Conservation (phyloP, 1,139 yeast genomes). For the Candida tropicalis region DNA sequence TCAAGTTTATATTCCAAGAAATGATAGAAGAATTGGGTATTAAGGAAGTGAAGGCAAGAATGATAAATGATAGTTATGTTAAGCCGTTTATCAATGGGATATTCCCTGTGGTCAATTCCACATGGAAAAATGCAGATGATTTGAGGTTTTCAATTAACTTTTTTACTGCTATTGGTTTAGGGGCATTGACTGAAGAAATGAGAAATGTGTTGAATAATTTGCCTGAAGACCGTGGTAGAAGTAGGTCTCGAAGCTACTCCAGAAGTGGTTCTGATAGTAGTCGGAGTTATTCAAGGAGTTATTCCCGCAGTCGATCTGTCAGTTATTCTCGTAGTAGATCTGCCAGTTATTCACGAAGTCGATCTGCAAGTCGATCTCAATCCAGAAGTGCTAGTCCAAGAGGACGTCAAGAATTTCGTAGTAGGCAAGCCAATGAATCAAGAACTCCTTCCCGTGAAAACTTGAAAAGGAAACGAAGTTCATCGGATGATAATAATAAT, state of each 20-base stretch:
- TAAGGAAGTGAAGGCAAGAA: slow-evolving; percentile 44
- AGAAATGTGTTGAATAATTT: slow-evolving; percentile 50
- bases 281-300: slow-evolving; percentile 20
- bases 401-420: slow-evolving; percentile 6
- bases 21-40: slow-evolving; percentile 79
- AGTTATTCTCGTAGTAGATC: slow-evolving; percentile 21
- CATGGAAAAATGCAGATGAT: slow-evolving; percentile 55
- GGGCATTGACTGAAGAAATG: slow-evolving; percentile 81
- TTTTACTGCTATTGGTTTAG: slow-evolving; percentile 92
- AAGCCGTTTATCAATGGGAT: slow-evolving; percentile 51
- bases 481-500: slow-evolving; percentile 5
- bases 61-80: slow-evolving; percentile 50
- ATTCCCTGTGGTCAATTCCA: slow-evolving; percentile 45
- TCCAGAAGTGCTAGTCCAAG: slow-evolving; percentile 10
- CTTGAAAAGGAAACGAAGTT: slow-evolving; percentile 11
- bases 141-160: slow-evolving; percentile 82
- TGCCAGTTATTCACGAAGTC: slow-evolving; percentile 6
- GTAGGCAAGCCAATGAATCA: slow-evolving; percentile 11
- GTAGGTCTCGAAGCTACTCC: slow-evolving; percentile 19
- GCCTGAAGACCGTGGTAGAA: slow-evolving; percentile 23
- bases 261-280: slow-evolving; percentile 17
- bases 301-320: slow-evolving; percentile 19
- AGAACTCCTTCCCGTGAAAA: slow-evolving; percentile 16
- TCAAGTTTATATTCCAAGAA: slow-evolving; percentile 81
- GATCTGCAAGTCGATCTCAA: slow-evolving; percentile 9